A percentile compares a stretch with the other conserved stretches of the same genome.
These are phyloP conservation scores for Pseudoperonospora humuli DNA, from an alignment of 352 stramenopile genomes.

Conservation along the genomic window DNA sequence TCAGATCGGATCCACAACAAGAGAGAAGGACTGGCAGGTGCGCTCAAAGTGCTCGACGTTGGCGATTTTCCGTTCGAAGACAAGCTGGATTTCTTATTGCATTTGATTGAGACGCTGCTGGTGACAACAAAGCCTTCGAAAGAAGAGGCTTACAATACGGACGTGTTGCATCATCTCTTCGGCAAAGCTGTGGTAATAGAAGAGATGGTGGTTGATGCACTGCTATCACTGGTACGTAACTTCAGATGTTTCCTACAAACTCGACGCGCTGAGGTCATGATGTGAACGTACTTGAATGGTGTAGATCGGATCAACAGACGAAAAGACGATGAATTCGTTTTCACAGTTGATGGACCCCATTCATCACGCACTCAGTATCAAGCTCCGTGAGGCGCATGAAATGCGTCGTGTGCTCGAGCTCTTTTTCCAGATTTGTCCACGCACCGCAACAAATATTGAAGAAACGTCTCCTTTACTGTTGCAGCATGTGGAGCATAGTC, in stretches of 20 bases:
- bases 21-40: slow-evolving; percentile 49
- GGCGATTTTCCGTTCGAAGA: slow-evolving; percentile 53
- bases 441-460: slow-evolving; percentile 63
- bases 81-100: slow-evolving; percentile 59
- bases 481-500: slow-evolving; percentile 68
- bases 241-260: background rate
- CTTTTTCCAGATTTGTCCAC: slow-evolving; percentile 66
- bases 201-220: slow-evolving; percentile 59
- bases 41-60: slow-evolving; percentile 56
- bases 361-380: slow-evolving; percentile 52
- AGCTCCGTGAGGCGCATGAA: slow-evolving; percentile 65
- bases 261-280: background rate
- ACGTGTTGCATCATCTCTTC: slow-evolving; percentile 60
- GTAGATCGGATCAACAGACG: slow-evolving; percentile 42
- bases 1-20: slow-evolving; percentile 29
- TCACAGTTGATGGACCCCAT: slow-evolving; percentile 51
- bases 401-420: slow-evolving; percentile 68
- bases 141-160: slow-evolving; percentile 15
- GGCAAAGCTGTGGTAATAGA: slow-evolving; percentile 53
- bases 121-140: slow-evolving; percentile 20
- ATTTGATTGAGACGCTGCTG: slow-evolving; percentile 49
- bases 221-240: slow-evolving; percentile 44
- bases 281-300: background rate
- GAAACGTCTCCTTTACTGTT: slow-evolving; percentile 66
- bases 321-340: slow-evolving; percentile 51